Conservation (phyloP, 2,329 filamentous ascomycete genomes). For the Pseudogymnoascus sp. region DNA sequence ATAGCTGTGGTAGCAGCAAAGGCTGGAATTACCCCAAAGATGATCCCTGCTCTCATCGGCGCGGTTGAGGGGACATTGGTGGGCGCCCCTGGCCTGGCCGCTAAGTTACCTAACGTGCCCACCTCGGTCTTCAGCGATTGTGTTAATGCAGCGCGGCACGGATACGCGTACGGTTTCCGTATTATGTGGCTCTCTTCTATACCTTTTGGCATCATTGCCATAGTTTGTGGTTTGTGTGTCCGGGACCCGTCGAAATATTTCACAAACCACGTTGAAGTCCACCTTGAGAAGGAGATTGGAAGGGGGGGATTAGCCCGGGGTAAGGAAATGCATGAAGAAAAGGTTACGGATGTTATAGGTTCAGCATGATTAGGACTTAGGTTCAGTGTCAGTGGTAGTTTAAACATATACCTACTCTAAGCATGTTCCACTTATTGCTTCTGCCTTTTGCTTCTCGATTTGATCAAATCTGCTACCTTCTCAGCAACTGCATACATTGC, state of each 20-base stretch:
- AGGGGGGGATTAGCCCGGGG: not conserved
- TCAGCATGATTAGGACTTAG: not conserved
- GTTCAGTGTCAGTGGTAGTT: not conserved
- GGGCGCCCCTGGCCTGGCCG: slow-evolving; percentile 26
- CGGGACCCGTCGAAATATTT: not conserved
- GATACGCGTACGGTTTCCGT: slow-evolving; percentile 30
- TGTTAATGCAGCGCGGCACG: slow-evolving; percentile 24
- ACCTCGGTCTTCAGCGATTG: slow-evolving; percentile 25
- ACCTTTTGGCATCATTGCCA: not conserved
- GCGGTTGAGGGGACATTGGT: slow-evolving; percentile 16
- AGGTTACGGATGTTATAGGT: not conserved
- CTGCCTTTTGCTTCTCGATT: not conserved
- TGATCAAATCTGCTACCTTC: not conserved
- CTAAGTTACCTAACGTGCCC: slow-evolving; percentile 24
- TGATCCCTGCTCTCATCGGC: slow-evolving; percentile 20
- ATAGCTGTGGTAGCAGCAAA: slow-evolving; percentile 13
- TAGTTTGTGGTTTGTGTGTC: not conserved
- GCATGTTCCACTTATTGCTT: not conserved
- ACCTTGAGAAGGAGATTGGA: not conserved
- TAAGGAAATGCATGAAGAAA: not conserved
- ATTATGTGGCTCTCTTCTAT: slow-evolving; percentile 23
- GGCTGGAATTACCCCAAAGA: slow-evolving; percentile 16
- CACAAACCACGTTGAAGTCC: not conserved
- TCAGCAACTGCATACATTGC: not conserved
- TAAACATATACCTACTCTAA: not conserved